These are phyloP conservation scores for Lachancea fermentati DNA, from an alignment of 805 yeast species.

Conservation along the genomic window DNA sequence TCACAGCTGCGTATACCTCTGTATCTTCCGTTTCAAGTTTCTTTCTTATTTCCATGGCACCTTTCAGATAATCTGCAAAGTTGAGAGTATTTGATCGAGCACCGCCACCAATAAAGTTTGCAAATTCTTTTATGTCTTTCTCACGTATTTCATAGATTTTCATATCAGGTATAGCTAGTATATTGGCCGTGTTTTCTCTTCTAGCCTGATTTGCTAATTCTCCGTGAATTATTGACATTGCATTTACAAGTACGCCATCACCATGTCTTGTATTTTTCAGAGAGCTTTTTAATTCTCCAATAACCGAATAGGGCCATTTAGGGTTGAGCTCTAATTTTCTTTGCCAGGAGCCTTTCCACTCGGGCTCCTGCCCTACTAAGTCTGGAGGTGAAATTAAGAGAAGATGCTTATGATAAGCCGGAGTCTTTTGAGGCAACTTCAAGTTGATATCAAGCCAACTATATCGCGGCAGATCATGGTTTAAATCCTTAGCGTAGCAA, in stretches of 20 bases:
- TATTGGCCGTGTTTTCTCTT: constrained; percentile 7
- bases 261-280: constrained; percentile 12
- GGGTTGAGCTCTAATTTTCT: constrained; percentile 20
- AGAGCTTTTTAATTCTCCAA: constrained; percentile 15
- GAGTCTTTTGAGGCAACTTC: constrained; percentile 16
- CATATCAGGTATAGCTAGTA: constrained; percentile 23
- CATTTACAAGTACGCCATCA: constrained; percentile 17
- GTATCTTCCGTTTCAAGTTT: background rate
- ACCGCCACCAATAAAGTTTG: constrained; percentile 16
- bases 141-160: constrained; percentile 15
- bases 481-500: constrained; percentile 16
- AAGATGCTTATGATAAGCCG: constrained; percentile 23
- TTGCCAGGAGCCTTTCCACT: constrained; percentile 22
- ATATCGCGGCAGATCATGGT: constrained; percentile 11
- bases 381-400: constrained; percentile 18
- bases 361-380: constrained; percentile 8
- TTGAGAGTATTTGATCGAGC: constrained; percentile 5
- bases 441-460: constrained; percentile 11
- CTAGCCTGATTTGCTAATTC: constrained; percentile 3
- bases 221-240: constrained; percentile 13
- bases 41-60: constrained; percentile 9
- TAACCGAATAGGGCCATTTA: constrained; percentile 20
- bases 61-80: constrained; percentile 15
- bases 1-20: background rate
- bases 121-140: constrained; percentile 14